Conservation (phyloP, 352 stramenopile genomes). For the Albugo candida region DNA sequence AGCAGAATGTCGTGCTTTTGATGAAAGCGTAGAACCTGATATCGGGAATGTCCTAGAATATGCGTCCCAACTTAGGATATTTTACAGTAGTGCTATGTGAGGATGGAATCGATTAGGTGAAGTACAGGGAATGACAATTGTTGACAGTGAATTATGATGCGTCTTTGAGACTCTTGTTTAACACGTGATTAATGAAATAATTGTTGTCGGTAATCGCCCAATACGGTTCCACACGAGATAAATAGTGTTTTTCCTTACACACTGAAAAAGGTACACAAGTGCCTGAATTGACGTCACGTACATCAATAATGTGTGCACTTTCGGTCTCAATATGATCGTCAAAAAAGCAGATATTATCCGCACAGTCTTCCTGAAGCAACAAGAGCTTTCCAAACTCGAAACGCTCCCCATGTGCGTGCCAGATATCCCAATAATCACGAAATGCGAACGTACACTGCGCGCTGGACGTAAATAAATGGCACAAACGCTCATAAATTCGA, state of each 20-base stretch:
- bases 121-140: no score
- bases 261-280: conserved; percentile 29
- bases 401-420: conserved; percentile 55
- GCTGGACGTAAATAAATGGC: conserved; percentile 13
- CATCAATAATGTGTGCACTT: conserved; percentile 61
- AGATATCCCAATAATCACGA: conserved; percentile 76
- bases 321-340: conserved; percentile 65
- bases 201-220: conserved; percentile 48
- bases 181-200: conserved; percentile 38
- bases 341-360: conserved; percentile 27
- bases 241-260: conserved; percentile 19
- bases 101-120: background rate
- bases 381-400: conserved; percentile 62
- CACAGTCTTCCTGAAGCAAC: conserved; percentile 13
- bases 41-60: no score
- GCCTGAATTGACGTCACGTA: conserved; percentile 31
- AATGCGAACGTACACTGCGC: conserved; percentile 26
- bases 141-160: no score
- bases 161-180: no score
- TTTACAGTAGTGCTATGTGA: no score
- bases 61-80: no score
- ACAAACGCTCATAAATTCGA: conserved; percentile 14
- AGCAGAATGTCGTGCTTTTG: no score
- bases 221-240: conserved; percentile 64
- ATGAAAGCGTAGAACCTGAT: no score